phyloP scores from a whole-genome alignment of 805 yeast genomes.

The Zygotorulaspora danielsina region DNA sequence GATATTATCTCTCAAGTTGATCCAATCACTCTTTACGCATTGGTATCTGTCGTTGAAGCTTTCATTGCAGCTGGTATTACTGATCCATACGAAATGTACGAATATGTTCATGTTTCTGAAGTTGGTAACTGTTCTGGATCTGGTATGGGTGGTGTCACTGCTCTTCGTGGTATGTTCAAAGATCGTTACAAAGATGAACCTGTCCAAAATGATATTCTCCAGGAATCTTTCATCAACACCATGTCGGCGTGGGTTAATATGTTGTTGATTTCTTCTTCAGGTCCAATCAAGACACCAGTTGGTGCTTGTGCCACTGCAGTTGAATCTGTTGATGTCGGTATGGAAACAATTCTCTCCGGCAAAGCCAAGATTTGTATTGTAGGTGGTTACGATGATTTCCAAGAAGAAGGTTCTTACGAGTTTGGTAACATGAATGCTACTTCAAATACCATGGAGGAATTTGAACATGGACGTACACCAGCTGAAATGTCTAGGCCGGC shows the following conservation, averaged over 20 bases:
- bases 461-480: slow-evolving; percentile 95
- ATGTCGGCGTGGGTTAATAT: slow-evolving; percentile 99
- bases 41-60: slow-evolving; percentile 95
- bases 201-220: slow-evolving; percentile 94
- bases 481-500: slow-evolving; percentile 98
- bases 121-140: slow-evolving; percentile 99
- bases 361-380: slow-evolving; percentile 95
- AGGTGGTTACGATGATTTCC: slow-evolving; percentile 99
- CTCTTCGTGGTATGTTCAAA: slow-evolving; percentile 95
- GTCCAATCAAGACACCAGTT: slow-evolving; percentile 98
- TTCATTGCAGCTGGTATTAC: slow-evolving; percentile 91
- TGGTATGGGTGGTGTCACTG: slow-evolving; percentile 99
- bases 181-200: slow-evolving; percentile 91
- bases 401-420: slow-evolving; percentile 97
- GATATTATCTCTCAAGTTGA: slow-evolving; percentile 93
- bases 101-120: slow-evolving; percentile 96
- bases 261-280: slow-evolving; percentile 93
- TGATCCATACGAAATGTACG: slow-evolving; percentile 97
- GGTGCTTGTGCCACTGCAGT: slow-evolving; percentile 99
- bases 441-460: slow-evolving; percentile 80
- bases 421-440: slow-evolving; percentile 99
- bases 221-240: slow-evolving; percentile 97
- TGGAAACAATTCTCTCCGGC: slow-evolving; percentile 87
- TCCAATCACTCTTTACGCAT: slow-evolving; percentile 86
- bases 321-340: slow-evolving; percentile 94